Evolutionary conservation across 2,329 filamentous ascomycete species (phyloP), one percentile per base, ranked within the genome.

Genomic region (Ustulina deusta): DNA sequence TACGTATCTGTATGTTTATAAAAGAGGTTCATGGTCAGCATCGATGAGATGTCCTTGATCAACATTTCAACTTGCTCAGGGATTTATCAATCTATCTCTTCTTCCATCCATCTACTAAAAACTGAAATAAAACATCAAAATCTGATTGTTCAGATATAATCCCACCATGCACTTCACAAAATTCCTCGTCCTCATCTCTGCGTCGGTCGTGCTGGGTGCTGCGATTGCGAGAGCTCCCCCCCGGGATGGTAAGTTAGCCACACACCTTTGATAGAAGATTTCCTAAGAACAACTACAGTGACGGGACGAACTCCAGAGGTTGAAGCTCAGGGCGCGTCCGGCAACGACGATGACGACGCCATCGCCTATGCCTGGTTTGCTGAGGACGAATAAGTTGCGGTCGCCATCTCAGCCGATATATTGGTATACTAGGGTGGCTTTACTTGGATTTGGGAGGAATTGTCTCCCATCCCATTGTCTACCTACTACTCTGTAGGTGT

Each of bases 291-390:
- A 29, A 5, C 11, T 52, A 17, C 29, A 52, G 49, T 29, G 3
- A 32, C 29, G 49, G 29, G 11, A 52, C 49, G 49, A 52, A 15
- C 3, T 2, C 49, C 49, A 2, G 11, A 29, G 22, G 49, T 52
- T 2, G 49, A 52, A 52, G 17, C 25, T 15, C 49, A 52, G 29
- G 49, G 49, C 29, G 49, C 29, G 10, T 52, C 49, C 6, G 49
- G 49, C 7, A 27, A 52, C 4, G 49, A 52, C n/a, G 49, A 27
- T 9, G 49, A 52, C 29, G 49, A 52, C 22, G 49, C 49, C 6
- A 52, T 52, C 3, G 49, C 49, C 7, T 52, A 52, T 29, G 49
- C 49, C 17, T 52, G 49, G 49, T 52, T 32, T 20, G 20, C 49
- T 11, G 49, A 52, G 11, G 49, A 52, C 29, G 49, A 52, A 6